A percentile compares a stretch with the other conserved stretches of the same genome.
These are phyloP conservation scores for Stygiomarasmius scandens DNA, from an alignment of 1,284 basidiomycete species.

Conservation along the genomic window DNA sequence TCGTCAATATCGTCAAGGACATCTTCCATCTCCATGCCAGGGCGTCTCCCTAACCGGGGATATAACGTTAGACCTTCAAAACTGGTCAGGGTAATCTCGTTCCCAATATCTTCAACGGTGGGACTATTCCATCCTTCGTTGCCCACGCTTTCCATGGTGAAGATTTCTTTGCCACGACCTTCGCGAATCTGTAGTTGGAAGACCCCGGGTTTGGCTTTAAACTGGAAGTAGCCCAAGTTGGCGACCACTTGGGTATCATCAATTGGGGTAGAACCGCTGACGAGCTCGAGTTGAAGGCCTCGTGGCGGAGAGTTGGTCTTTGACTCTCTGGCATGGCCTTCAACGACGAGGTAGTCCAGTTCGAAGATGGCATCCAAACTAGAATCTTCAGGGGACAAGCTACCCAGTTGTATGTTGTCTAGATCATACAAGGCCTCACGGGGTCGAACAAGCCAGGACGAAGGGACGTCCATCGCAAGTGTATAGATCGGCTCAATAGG, in stretches of 20 bases:
- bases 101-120: slow-evolving; percentile 63
- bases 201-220: slow-evolving; percentile 90
- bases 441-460: slow-evolving; percentile 92
- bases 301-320: slow-evolving; percentile 69
- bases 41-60: slow-evolving; percentile 71
- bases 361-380: slow-evolving; percentile 84
- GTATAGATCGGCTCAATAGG: slow-evolving; percentile 84
- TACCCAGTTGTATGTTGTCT: slow-evolving; percentile 89
- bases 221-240: slow-evolving; percentile 95
- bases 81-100: slow-evolving; percentile 77
- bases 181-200: slow-evolving; percentile 83
- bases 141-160: slow-evolving; percentile 80
- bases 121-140: slow-evolving; percentile 84
- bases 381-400: slow-evolving; percentile 60
- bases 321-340: slow-evolving; percentile 88
- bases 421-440: slow-evolving; percentile 89
- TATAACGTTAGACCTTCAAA: slow-evolving; percentile 90
- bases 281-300: slow-evolving; percentile 84
- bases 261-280: slow-evolving; percentile 51
- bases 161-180: slow-evolving; percentile 83
- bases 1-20: slow-evolving; percentile 62
- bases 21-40: slow-evolving; percentile 82
- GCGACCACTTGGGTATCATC: slow-evolving; percentile 91
- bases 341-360: slow-evolving; percentile 89
- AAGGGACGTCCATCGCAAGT: slow-evolving; percentile 86